phyloP scores from a whole-genome alignment of 192 early-diverging fungal species.

The Backusella tarrabulga region DNA sequence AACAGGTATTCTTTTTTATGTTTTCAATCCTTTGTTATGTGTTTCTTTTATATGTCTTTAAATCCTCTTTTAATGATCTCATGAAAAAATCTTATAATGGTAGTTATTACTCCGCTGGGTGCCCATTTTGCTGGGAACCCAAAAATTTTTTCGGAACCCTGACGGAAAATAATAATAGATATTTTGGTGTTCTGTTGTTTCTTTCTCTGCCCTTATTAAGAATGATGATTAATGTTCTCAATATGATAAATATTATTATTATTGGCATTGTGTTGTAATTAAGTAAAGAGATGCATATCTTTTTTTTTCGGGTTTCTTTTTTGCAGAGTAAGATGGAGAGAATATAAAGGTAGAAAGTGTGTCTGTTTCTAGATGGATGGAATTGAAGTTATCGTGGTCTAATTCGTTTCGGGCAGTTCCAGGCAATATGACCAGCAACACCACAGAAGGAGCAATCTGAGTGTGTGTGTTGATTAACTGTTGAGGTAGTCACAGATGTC shows the following conservation, averaged over 20 bases:
- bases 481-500: neutral
- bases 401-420: slow-evolving; percentile 33
- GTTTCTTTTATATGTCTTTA: too few relatives aligned
- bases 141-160: too few relatives aligned
- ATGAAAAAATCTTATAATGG: too few relatives aligned
- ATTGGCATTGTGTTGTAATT: neutral
- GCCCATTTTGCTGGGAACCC: too few relatives aligned
- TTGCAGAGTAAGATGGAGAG: neutral
- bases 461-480: neutral
- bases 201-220: neutral
- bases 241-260: neutral
- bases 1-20: too few relatives aligned
- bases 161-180: too few relatives aligned
- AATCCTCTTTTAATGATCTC: too few relatives aligned
- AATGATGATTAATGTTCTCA: neutral
- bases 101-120: too few relatives aligned
- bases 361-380: neutral
- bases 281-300: neutral
- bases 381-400: slow-evolving; percentile 19
- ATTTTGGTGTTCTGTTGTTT: neutral
- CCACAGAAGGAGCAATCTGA: slow-evolving; percentile 25
- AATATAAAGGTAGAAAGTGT: neutral
- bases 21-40: too few relatives aligned
- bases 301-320: neutral
- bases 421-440: slow-evolving; percentile 21